Evolutionary conservation across 371 early-diverging fungal species (phyloP), one percentile per base, ranked within the genome.

Genomic region (Capniomyces stellatus): DNA sequence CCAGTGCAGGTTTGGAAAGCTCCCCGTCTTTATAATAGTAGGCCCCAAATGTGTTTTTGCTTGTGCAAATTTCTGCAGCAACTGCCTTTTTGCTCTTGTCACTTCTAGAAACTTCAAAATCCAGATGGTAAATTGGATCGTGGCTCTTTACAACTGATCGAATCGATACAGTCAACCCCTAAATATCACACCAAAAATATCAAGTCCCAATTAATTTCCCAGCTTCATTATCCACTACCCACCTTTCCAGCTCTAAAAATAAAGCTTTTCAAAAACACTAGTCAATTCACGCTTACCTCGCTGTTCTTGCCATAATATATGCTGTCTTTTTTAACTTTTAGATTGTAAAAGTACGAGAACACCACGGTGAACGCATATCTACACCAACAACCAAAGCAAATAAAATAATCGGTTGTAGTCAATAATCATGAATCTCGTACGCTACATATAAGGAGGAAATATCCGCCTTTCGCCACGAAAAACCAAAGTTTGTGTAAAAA

Each of bases 1-100:
- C 51, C 54, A 67, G 58, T 49, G 51, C 56, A 31, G 25, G 54
- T 29, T 51, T 39, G 12, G 56, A 61, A 52, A 67, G 54, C 53
- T 67, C 66, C 27, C 67, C 67, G 46, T 64, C 59, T 21, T 59
- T 59, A 50, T 57, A 62, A 52, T 64, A 67, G 64, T 60, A 67
- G 15, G 55, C 29, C 23, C 58, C 52, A 40, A 67, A 67, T 19
- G 65, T 57, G 2, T 30, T 8, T 15, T 51, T 55, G 58, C 41
- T 43, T 58, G 43, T n/a, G n/a, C n/a, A n/a, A n/a, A 66, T 43
- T 58, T 64, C 65, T 2, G 60, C 46, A 21, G 61, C 63, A 58
- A 55, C 63, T 28, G 61, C 35, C 15, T 35, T 10, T 35, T 35
- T 35, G 10, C 35, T 6, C 35, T 15, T 35, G 6, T 35, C 10